A percentile compares a stretch with the other conserved stretches of the same genome.
These are phyloP conservation scores for Hemisphaericaspora xylofermentans DNA, from an alignment of 1,139 yeast species.

Conservation along the genomic window DNA sequence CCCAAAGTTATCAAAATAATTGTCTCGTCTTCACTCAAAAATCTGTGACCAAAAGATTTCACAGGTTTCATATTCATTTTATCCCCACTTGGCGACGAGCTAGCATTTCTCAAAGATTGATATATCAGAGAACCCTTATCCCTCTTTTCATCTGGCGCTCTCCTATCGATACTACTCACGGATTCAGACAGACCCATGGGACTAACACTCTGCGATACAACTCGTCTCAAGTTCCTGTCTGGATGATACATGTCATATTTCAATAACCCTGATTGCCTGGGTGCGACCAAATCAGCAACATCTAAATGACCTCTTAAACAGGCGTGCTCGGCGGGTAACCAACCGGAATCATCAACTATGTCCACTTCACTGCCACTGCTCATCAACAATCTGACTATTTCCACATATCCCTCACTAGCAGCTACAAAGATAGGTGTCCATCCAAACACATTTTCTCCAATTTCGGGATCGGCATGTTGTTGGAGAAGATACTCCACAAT, in stretches of 20 bases:
- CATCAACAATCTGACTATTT: conserved; percentile 57
- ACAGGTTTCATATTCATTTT: conserved; percentile 41
- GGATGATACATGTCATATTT: conserved; percentile 42
- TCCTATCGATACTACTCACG: conserved; percentile 37
- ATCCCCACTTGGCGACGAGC: background rate
- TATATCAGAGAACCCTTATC: conserved; percentile 39
- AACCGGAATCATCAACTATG: conserved; percentile 79
- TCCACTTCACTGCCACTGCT: conserved; percentile 54
- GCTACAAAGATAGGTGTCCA: conserved; percentile 96
- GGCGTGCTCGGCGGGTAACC: conserved; percentile 98
- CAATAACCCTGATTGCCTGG: conserved; percentile 35
- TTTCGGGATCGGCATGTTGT: conserved; percentile 65
- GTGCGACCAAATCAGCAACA: conserved; percentile 61
- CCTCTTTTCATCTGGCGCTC: conserved; percentile 37
- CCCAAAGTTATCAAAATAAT: conserved; percentile 80
- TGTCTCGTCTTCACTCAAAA: conserved; percentile 61
- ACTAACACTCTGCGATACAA: conserved; percentile 19
- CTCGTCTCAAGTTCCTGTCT: conserved; percentile 34
- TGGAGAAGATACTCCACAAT: conserved; percentile 58
- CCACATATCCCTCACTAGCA: conserved; percentile 77
- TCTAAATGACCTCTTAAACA: conserved; percentile 83
- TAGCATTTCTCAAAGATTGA: conserved; percentile 34
- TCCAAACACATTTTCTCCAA: conserved; percentile 77
- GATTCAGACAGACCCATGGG: conserved; percentile 18
- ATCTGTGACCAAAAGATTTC: conserved; percentile 86